Evolutionary conservation across 768 basidiomycete species (phyloP), one percentile per base, ranked within the genome.

Genomic region (Phanerodontia chrysosporium): DNA sequence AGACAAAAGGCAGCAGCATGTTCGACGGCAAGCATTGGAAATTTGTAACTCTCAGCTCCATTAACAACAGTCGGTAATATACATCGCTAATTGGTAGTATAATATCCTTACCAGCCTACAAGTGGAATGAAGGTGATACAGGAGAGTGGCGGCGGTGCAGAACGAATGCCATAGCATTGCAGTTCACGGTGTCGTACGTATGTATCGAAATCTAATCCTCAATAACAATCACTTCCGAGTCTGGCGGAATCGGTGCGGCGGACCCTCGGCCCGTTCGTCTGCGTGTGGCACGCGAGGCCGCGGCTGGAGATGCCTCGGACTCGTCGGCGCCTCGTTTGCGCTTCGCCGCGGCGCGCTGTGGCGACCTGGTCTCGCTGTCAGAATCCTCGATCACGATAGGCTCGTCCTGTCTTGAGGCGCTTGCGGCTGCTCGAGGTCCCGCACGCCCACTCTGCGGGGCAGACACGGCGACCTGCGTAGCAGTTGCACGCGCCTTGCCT

Each of bases 211-310:
- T 25, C 54, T 56, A 68, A 46, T 70, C 69, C 49, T 69, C 69
- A 16, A 70, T 69, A 2, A 70, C 66, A 30, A 70, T 70, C 10
- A 70, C 66, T 25, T 70, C 69, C 22, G 58, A 58, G n/a, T 45
- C 42, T 13, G 55, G 24, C 13, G 39, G 39, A 7, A 21, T 51
- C 18, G 51, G 45, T 9, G 49, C 51, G 27, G 55, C 42, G 12
- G 57, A 22, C 14, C 58, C 54, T 29, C 57, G 60, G 42, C 25
- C 30, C 24, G 51, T 45, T 22, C 51, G 29, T 35, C 30, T 51
- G 1, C 55, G 42, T 52, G 44, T 46, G n/a, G 58, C 46, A 36
- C 39, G 45, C 52, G 39, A n/a, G n/a, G n/a, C 48, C 7, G 32
- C 46, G 4, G 21, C 59, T 3, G 28, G 55, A 18, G 63, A 65